A percentile compares a stretch with the other conserved stretches of the same genome.
These are phyloP conservation scores for Xylaria sp. DNA, from an alignment of 2,329 filamentous ascomycete genomes.

Conservation along the genomic window DNA sequence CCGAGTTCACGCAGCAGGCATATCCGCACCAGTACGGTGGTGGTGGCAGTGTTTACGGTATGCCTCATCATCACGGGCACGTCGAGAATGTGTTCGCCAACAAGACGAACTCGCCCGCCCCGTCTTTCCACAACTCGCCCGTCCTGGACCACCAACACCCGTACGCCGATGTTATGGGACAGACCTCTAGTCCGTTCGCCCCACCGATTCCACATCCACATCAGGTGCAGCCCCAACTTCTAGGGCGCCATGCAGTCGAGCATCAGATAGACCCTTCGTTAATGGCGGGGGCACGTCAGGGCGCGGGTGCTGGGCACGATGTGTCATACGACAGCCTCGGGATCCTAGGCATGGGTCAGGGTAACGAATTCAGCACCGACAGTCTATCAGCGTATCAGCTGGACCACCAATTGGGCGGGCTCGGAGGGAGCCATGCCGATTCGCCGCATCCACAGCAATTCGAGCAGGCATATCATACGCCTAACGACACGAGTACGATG, in stretches of 20 bases:
- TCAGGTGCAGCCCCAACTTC: conserved; percentile 18
- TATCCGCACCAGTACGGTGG: conserved; percentile 39
- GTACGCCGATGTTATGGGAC: conserved; percentile 47
- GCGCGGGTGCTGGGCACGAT: conserved; percentile 7
- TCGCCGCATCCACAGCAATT: conserved; percentile 40
- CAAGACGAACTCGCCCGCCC: conserved; percentile 43
- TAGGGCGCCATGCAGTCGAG: conserved; percentile 23
- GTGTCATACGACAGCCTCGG: conserved; percentile 41
- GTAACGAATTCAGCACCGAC: conserved; percentile 37
- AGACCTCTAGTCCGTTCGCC: conserved; percentile 18
- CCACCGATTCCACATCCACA: conserved; percentile 28
- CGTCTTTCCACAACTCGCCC: conserved; percentile 36
- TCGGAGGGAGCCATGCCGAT: conserved; percentile 33
- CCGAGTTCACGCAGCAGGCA: conserved; percentile 38
- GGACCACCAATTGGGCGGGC: conserved; percentile 30
- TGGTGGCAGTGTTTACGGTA: conserved; percentile 16
- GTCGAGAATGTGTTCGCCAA: conserved; percentile 44
- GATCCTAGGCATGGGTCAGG: conserved; percentile 38
- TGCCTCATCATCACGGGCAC: conserved; percentile 28
- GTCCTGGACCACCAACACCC: conserved; percentile 44
- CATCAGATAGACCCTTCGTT: conserved; percentile 38
- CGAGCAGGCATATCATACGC: conserved; percentile 35
- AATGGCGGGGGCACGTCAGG: conserved; percentile 24
- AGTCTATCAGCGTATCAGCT: conserved; percentile 37
- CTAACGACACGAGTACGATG: conserved; percentile 14